Conservation (phyloP, 257 asterid species). For the Solanum peruvianum region DNA sequence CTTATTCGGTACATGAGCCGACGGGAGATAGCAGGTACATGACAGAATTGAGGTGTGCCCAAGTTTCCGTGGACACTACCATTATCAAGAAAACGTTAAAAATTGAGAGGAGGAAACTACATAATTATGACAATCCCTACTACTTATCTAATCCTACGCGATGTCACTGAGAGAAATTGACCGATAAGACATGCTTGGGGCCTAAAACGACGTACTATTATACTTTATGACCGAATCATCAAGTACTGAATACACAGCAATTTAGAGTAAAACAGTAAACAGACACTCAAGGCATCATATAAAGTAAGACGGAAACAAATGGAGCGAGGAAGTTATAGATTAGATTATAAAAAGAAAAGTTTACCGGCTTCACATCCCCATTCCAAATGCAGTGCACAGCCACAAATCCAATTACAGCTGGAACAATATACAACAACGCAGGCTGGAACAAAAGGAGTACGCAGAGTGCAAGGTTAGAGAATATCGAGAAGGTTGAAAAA, state of each 20-base stretch:
- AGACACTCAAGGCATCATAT: not conserved
- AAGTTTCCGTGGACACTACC: not conserved
- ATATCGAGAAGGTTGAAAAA: not conserved
- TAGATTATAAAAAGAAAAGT: not conserved
- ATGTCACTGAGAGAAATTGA: not conserved
- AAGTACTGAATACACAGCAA: not conserved
- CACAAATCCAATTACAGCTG: constrained; percentile 79
- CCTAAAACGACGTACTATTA: not conserved
- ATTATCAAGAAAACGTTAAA: not conserved
- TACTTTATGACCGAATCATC: not conserved
- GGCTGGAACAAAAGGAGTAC: constrained; percentile 41
- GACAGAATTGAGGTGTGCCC: not conserved
- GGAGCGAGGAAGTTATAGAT: not conserved
- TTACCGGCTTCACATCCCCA: constrained; percentile 74
- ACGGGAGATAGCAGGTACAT: not conserved
- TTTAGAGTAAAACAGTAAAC: not conserved
- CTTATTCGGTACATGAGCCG: not conserved
- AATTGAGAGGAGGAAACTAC: not conserved
- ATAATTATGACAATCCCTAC: not conserved
- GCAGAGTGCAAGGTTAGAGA: not conserved
- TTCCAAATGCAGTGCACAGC: constrained; percentile 83
- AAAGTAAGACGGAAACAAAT: not conserved
- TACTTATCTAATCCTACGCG: not conserved
- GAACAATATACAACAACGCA: constrained; percentile 82
- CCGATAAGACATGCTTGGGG: not conserved